Conservation (phyloP, 176 grass and related monocot species). For the Triticum dicoccoides region DNA sequence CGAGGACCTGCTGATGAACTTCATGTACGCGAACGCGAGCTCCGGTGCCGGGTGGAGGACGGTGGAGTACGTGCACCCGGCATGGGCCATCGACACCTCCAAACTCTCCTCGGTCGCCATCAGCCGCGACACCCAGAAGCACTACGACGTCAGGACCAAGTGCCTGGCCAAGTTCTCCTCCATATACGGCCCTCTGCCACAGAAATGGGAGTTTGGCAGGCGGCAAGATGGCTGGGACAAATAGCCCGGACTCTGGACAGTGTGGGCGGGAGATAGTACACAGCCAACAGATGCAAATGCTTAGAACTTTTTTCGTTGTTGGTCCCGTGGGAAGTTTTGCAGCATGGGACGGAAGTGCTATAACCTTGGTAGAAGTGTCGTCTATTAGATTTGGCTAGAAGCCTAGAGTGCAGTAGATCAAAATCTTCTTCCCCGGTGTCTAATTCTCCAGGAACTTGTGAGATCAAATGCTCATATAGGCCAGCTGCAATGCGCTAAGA, state of each 20-base stretch:
- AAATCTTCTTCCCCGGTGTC: background rate
- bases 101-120: conserved; percentile 90
- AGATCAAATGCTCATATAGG: background rate
- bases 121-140: conserved; percentile 76
- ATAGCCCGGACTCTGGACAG: conserved; percentile 32
- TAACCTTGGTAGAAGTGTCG: background rate
- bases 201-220: conserved; percentile 64
- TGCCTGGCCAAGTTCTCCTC: conserved; percentile 77
- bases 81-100: conserved; percentile 96
- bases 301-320: conserved; percentile 10
- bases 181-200: conserved; percentile 65
- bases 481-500: background rate
- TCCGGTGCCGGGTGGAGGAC: conserved; percentile 28
- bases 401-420: conserved; percentile 17
- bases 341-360: conserved; percentile 22
- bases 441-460: background rate
- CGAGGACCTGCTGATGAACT: conserved; percentile 95
- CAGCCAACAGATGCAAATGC: background rate
- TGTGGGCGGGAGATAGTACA: background rate
- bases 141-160: conserved; percentile 78
- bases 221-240: conserved; percentile 78
- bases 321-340: conserved; percentile 24
- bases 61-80: conserved; percentile 91
- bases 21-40: conserved; percentile 75
- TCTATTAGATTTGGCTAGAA: conserved; percentile 8